These are phyloP conservation scores for Cladophialophora exuberans DNA, from an alignment of 2,329 filamentous ascomycete genomes.

Conservation along the genomic window DNA sequence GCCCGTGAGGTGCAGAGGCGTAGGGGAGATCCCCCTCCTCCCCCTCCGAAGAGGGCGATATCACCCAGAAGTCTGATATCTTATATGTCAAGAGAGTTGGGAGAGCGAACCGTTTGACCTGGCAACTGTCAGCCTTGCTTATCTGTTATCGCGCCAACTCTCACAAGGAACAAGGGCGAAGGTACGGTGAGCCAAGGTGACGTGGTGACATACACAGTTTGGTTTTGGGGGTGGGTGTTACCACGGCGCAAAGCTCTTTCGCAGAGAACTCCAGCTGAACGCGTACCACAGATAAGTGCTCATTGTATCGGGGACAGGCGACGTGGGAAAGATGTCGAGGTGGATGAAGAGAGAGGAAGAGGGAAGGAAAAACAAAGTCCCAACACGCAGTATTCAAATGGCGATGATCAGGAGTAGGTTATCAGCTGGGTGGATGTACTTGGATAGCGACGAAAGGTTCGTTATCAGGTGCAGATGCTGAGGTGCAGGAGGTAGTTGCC, in stretches of 20 bases:
- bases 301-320: constrained; percentile 28
- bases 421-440: constrained; percentile 23
- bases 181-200: constrained; percentile 23
- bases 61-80: constrained; percentile 14
- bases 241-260: constrained; percentile 33
- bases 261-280: constrained; percentile 34
- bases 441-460: constrained; percentile 20
- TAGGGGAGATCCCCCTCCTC: constrained; percentile 7
- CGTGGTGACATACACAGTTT: constrained; percentile 19
- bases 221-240: constrained; percentile 14
- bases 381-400: constrained; percentile 7
- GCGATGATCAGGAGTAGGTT: constrained; percentile 21
- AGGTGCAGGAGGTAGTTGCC: constrained; percentile 11
- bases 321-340: constrained; percentile 1
- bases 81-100: constrained; percentile 11
- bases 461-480: constrained; percentile 26
- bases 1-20: constrained; percentile 10
- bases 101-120: constrained; percentile 17
- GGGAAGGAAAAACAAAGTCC: constrained; percentile 3
- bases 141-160: constrained; percentile 13
- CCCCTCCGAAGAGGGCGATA: constrained; percentile 19
- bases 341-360: constrained; percentile 2
- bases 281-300: constrained; percentile 35
- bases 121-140: constrained; percentile 16
- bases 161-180: constrained; percentile 4